Evolutionary conservation across 2,329 filamentous ascomycete genomes (phyloP).

Genomic region (Thelonectria discophora): DNA sequence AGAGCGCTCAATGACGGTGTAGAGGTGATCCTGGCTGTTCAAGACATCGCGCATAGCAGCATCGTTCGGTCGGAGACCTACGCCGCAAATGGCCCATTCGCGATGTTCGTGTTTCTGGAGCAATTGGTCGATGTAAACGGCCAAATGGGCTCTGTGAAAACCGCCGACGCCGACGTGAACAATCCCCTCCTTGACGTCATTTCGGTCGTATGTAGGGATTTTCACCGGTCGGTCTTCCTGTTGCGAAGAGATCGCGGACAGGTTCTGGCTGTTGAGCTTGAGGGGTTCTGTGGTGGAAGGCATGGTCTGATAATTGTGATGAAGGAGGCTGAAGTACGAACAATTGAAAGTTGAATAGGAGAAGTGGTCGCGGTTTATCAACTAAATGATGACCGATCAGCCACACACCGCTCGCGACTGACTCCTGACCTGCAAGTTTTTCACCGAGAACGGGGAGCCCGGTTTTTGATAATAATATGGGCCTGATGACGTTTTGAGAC

Average conservation of each 20-base stretch:
- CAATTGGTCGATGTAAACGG: conserved; percentile 60
- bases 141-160: conserved; percentile 63
- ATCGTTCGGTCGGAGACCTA: conserved; percentile 61
- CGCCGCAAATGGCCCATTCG: conserved; percentile 61
- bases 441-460: too few species aligned
- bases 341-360: conserved; percentile 16
- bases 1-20: conserved; percentile 64
- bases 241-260: conserved; percentile 35
- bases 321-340: not conserved
- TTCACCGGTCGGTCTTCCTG: conserved; percentile 34
- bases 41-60: conserved; percentile 61
- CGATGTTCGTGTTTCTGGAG: conserved; percentile 55
- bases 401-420: too few species aligned
- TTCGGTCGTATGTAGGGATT: conserved; percentile 55
- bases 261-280: conserved; percentile 42
- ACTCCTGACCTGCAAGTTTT: too few species aligned
- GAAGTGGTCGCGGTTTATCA: conserved; percentile 18
- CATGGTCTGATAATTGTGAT: conserved; percentile 28
- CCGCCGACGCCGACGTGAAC: conserved; percentile 64
- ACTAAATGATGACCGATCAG: conserved; percentile 10
- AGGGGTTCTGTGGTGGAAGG: conserved; percentile 28
- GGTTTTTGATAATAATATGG: too few species aligned
- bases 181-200: conserved; percentile 60
- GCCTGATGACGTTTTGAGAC: too few species aligned
- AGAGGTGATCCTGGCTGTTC: conserved; percentile 58